Percentiles rank a stretch among this genome's conserved stretches.
Evolutionary conservation across 2,329 filamentous ascomycete species (phyloP).

Genomic region (Verticillium dahliae): DNA sequence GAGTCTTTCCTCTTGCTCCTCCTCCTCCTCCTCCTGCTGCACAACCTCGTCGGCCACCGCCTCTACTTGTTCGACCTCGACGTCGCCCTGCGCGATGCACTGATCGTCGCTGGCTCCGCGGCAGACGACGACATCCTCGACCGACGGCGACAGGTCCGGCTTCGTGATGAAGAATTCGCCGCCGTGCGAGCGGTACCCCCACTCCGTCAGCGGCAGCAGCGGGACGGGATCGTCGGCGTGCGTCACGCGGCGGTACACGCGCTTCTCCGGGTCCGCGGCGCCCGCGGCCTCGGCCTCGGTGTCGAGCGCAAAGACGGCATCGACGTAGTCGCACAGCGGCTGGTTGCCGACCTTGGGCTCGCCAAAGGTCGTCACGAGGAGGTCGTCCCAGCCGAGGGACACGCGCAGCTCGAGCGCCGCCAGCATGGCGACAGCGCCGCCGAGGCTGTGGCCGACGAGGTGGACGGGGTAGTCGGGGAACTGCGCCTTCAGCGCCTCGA

Average conservation of each 20-base stretch:
- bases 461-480: conserved; percentile 69
- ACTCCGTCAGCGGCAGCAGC: conserved; percentile 75
- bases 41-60: conserved; percentile 14
- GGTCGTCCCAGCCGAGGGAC: conserved; percentile 66
- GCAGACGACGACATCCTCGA: conserved; percentile 66
- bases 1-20: neutral
- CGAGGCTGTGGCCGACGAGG: conserved; percentile 84
- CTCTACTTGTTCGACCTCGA: conserved; percentile 20
- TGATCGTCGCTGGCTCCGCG: conserved; percentile 60
- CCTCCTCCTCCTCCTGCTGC: conserved; percentile 7
- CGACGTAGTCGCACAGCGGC: conserved; percentile 48
- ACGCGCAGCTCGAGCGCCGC: conserved; percentile 73
- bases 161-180: conserved; percentile 86
- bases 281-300: conserved; percentile 13
- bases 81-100: conserved; percentile 62
- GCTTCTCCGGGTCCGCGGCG: conserved; percentile 20
- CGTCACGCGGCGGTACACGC: conserved; percentile 69
- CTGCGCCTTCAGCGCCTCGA: conserved; percentile 51
- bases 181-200: conserved; percentile 79
- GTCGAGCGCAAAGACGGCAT: conserved; percentile 42
- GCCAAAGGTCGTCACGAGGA: conserved; percentile 84
- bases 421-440: conserved; percentile 84
- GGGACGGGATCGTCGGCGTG: conserved; percentile 85
- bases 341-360: conserved; percentile 66
- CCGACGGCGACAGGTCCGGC: conserved; percentile 57